Conservation (phyloP, 345 rosid species). For the Hibiscus trionum region DNA sequence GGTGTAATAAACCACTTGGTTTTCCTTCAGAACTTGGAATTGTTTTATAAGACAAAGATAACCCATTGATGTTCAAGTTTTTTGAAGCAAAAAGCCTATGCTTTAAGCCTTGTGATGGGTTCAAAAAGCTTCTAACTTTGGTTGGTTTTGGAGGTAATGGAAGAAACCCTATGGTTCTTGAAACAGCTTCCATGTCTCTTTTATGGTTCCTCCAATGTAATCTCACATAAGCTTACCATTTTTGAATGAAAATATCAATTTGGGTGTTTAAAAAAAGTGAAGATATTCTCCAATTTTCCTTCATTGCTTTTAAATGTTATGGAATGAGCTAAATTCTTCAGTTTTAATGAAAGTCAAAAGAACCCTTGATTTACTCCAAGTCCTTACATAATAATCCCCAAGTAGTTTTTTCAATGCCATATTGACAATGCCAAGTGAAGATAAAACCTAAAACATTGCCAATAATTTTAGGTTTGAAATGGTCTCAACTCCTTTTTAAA, state of each 20-base stretch:
- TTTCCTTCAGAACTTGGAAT: conserved; percentile 32
- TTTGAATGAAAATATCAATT: background rate
- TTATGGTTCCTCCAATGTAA: background rate
- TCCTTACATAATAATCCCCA: background rate
- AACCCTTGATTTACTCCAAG: background rate
- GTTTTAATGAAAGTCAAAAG: background rate
- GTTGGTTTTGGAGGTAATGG: conserved; percentile 64
- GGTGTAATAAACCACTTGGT: conserved; percentile 33
- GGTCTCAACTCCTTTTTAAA: background rate
- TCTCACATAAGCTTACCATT: background rate
- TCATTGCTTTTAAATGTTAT: background rate
- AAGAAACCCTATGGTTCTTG: conserved; percentile 67
- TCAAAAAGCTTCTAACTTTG: conserved; percentile 29
- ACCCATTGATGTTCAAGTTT: conserved; percentile 36
- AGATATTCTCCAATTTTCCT: background rate
- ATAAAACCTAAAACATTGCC: background rate
- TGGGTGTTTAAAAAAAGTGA: background rate
- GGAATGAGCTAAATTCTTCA: background rate
- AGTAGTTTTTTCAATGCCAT: background rate
- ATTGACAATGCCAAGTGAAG: background rate
- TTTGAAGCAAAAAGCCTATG: conserved; percentile 60
- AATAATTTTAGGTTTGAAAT: background rate
- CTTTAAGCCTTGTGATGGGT: conserved; percentile 60
- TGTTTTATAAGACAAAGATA: conserved; percentile 44
- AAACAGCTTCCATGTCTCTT: conserved; percentile 66